These are phyloP conservation scores for Gremmenia infestans DNA, from an alignment of 2,329 filamentous ascomycete species.

Conservation along the genomic window DNA sequence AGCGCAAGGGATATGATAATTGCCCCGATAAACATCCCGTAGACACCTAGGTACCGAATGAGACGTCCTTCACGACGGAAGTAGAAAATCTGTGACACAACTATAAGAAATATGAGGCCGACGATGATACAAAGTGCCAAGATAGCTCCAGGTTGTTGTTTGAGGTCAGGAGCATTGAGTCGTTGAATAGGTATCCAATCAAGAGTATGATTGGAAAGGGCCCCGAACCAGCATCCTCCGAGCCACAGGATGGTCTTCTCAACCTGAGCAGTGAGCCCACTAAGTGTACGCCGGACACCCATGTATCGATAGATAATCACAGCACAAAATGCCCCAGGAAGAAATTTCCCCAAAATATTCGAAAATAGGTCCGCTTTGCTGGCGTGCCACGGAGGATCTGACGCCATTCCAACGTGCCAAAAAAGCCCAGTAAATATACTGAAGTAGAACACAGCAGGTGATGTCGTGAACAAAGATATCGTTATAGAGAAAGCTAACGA, in stretches of 20 bases:
- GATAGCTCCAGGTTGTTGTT: slow-evolving; percentile 83
- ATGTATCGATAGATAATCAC: slow-evolving; percentile 87
- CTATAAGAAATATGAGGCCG: slow-evolving; percentile 54
- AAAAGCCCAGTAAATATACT: slow-evolving; percentile 77
- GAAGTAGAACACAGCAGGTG: slow-evolving; percentile 78
- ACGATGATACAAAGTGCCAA: slow-evolving; percentile 54
- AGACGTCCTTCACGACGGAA: slow-evolving; percentile 83
- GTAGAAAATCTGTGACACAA: slow-evolving; percentile 76
- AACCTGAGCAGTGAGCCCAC: slow-evolving; percentile 71
- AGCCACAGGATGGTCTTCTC: slow-evolving; percentile 91
- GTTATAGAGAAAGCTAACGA: slow-evolving; percentile 74
- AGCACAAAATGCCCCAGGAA: slow-evolving; percentile 82
- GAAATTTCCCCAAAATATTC: slow-evolving; percentile 70
- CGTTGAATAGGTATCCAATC: slow-evolving; percentile 90
- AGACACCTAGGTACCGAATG: slow-evolving; percentile 71
- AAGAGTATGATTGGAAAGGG: slow-evolving; percentile 92
- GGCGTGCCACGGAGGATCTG: slow-evolving; percentile 70
- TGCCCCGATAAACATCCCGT: slow-evolving; percentile 60
- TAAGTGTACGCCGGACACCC: slow-evolving; percentile 65
- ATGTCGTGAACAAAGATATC: slow-evolving; percentile 76
- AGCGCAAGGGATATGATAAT: slow-evolving; percentile 67
- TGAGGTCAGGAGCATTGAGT: slow-evolving; percentile 83
- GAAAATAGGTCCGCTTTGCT: slow-evolving; percentile 70
- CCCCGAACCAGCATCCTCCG: slow-evolving; percentile 84
- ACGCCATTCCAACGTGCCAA: slow-evolving; percentile 83